Evolutionary conservation across 305 asterid genomes (phyloP).

Genomic region (Fraxinus ornus): DNA sequence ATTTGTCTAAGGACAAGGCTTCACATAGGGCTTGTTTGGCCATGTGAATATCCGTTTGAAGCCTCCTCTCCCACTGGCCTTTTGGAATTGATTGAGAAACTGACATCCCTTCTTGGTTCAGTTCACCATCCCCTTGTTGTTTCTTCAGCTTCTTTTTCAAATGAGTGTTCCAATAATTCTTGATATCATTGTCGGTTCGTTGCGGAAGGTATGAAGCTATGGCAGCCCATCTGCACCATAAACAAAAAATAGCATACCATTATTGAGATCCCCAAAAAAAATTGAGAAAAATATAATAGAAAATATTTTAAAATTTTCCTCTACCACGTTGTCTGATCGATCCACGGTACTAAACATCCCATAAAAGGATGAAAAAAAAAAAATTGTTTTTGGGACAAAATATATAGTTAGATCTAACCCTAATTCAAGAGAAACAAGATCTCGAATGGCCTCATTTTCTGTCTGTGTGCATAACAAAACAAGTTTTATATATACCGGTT

Average conservation of each 20-base stretch:
- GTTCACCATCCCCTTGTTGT: conserved; percentile 31
- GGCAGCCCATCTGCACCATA: conserved; percentile 68
- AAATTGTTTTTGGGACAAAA: not conserved
- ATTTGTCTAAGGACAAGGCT: conserved; percentile 69
- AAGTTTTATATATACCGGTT: conserved; percentile 42
- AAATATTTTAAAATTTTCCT: not conserved
- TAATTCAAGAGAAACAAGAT: not conserved
- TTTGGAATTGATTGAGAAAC: conserved; percentile 39
- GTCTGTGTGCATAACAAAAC: not conserved
- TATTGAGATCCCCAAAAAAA: not conserved
- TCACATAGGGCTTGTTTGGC: conserved; percentile 73
- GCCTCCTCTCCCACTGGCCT: conserved; percentile 84
- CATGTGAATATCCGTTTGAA: conserved; percentile 66
- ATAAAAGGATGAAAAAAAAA: not conserved
- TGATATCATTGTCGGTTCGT: conserved; percentile 71
- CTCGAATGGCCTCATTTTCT: conserved; percentile 20
- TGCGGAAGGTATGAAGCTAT: conserved; percentile 78
- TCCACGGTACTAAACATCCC: not conserved
- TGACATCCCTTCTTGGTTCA: conserved; percentile 17
- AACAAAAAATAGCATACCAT: not conserved
- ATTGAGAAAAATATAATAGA: not conserved
- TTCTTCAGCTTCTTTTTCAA: conserved; percentile 55
- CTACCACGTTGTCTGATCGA: not conserved
- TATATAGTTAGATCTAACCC: conserved; percentile 18
- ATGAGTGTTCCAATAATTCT: conserved; percentile 81